Evolutionary conservation across 139 green algal genomes (phyloP).

Genomic region (Asterochloris sp.): DNA sequence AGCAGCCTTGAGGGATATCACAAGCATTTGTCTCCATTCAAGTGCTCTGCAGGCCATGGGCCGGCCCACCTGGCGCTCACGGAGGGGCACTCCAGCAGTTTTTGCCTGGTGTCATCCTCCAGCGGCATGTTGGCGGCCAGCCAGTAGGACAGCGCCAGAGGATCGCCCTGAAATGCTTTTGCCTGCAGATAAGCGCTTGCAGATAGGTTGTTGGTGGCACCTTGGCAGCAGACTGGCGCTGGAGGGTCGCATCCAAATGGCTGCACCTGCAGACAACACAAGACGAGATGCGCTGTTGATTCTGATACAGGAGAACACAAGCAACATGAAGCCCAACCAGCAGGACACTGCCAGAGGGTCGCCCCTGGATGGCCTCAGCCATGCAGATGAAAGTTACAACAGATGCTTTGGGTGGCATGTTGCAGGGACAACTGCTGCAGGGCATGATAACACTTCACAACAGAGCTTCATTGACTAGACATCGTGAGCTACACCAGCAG

Average conservation of each 20-base stretch:
- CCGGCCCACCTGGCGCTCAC: constrained; percentile 9
- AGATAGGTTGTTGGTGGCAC: neutral
- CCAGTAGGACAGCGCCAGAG: constrained; percentile 37
- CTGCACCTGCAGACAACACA: neutral
- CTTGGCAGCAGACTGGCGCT: neutral
- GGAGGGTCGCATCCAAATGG: neutral
- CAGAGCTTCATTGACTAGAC: too few species aligned
- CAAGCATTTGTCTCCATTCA: neutral
- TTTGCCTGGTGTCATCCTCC: constrained; percentile 28
- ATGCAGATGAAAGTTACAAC: too few species aligned
- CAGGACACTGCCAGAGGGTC: neutral
- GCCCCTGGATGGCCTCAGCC: neutral
- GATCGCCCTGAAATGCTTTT: constrained; percentile 18
- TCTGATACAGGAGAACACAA: neutral
- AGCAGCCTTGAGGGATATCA: neutral
- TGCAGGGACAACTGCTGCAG: too few species aligned
- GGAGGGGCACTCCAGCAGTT: constrained; percentile 31
- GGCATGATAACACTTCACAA: too few species aligned
- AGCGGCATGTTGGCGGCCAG: constrained; percentile 38
- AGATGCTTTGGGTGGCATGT: too few species aligned
- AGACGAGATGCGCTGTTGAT: too few species aligned
- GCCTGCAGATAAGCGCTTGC: neutral
- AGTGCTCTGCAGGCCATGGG: too few species aligned
- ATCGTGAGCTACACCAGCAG: neutral
- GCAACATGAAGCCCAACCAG: neutral